Base-by-base conservation (phyloP, 805 yeast species). In the Cyberlindnera maclurae region DNA sequence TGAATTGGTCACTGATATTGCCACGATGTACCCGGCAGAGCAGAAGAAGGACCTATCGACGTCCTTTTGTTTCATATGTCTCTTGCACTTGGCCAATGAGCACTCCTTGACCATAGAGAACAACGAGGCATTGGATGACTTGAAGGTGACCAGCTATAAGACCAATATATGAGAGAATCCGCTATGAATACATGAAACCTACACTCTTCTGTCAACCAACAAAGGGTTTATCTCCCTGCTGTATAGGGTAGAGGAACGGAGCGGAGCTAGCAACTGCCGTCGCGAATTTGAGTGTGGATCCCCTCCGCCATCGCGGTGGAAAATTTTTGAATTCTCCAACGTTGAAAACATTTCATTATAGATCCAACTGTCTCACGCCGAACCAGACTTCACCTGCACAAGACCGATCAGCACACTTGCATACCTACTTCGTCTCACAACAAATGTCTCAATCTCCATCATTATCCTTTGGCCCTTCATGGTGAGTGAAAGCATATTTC, bases 81-180 rank as follows among this genome's bases (percentile, higher is more conserved):
- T 86, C 51, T 62, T 87, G 27, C 96, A 87, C 61, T 64, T 87
- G 47, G 95, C 95, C 12, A 87, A 88, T 55, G 96, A 87, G 57
- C 79, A 83, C 52, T 90, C 89, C 1, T 64, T 87, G 24, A 54
- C 64, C 6, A 70, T 87, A 6, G 45, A 49, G 28, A 51, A 47
- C 36, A 44, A 41, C 15, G 45, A 42, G 9, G 37, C 41, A 10
- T 24, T 51, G n/a, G 43, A 44, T 12, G 55, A 51, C 33, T 35
- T 51, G 33, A 35, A 41, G 17, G 35, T 37, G 26, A 24, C 29
- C 4, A 20, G 29, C 24, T 20, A 20, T 8, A 8, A 8, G 24
- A 20, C 24, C 24, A 20, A 20, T 8, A 6, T 5, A 20, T 20
- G 24, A 20, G 24, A 20, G 24, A 20, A 20, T 20, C 24, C 8